phyloP scores from a whole-genome alignment of 2,329 filamentous ascomycete genomes.

The Emmonsia crescens region DNA sequence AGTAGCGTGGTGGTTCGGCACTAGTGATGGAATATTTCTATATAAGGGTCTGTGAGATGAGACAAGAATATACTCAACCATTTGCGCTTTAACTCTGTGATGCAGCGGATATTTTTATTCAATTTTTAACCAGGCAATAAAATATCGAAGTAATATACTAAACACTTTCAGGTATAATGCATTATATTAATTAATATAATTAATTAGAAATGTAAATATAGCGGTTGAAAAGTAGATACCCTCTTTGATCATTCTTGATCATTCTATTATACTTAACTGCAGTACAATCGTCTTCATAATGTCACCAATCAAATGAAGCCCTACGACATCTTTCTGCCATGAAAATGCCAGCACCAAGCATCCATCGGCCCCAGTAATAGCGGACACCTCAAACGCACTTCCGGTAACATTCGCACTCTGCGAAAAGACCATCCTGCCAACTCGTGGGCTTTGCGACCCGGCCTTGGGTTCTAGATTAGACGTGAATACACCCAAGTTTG shows the following conservation, averaged over 20 bases:
- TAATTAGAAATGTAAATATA: not conserved
- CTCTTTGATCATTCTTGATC: not conserved
- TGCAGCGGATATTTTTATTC: too few species aligned
- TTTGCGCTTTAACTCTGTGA: too few species aligned
- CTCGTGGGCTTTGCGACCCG: slow-evolving; percentile 12
- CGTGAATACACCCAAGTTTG: slow-evolving; percentile 34
- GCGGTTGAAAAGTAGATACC: not conserved
- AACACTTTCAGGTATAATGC: too few species aligned
- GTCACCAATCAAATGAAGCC: slow-evolving; percentile 17
- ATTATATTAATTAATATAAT: too few species aligned
- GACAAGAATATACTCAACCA: too few species aligned
- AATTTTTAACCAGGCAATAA: too few species aligned
- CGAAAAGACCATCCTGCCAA: slow-evolving; percentile 36
- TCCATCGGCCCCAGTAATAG: slow-evolving; percentile 36
- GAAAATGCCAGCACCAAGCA: slow-evolving; percentile 31
- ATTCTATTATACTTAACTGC: not conserved
- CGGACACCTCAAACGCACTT: slow-evolving; percentile 29
- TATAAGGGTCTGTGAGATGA: too few species aligned
- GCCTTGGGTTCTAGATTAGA: not conserved
- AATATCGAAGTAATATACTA: too few species aligned
- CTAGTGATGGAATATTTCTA: too few species aligned
- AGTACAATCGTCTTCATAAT: slow-evolving; percentile 12
- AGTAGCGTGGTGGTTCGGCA: not conserved
- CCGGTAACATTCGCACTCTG: slow-evolving; percentile 33
- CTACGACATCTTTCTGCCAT: slow-evolving; percentile 32